A percentile compares a stretch with the other conserved stretches of the same genome.
phyloP scores from a whole-genome alignment of 2,329 filamentous ascomycete genomes.

The Thielaviopsis ethacetica region DNA sequence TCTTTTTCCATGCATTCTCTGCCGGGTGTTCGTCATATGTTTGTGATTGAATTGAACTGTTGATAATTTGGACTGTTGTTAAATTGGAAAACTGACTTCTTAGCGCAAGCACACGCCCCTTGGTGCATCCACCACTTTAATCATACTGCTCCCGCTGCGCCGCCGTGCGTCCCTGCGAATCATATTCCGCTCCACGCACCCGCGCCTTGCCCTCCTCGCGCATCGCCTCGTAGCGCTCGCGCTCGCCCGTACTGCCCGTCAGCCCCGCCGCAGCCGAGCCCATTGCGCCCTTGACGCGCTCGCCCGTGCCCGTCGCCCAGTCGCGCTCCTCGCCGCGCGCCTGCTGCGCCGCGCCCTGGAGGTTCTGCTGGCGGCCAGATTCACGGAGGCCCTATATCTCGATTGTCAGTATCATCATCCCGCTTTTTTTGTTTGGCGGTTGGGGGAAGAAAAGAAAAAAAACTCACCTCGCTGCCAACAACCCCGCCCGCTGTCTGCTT shows the following conservation, averaged over 20 bases:
- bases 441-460: background rate
- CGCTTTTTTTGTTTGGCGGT: background rate
- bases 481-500: conserved; percentile 70
- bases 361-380: conserved; percentile 61
- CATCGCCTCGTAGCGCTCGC: conserved; percentile 48
- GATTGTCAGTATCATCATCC: too few species aligned
- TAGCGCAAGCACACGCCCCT: too few species aligned
- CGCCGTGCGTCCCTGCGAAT: conserved; percentile 57
- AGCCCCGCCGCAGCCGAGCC: conserved; percentile 56
- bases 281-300: conserved; percentile 54
- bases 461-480: conserved; percentile 50
- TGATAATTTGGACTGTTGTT: too few species aligned
- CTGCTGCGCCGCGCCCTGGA: conserved; percentile 64
- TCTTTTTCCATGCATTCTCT: too few species aligned
- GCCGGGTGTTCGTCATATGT: too few species aligned
- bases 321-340: conserved; percentile 69
- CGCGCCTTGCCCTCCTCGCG: conserved; percentile 73
- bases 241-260: conserved; percentile 50
- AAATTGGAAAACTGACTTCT: too few species aligned
- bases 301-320: conserved; percentile 44
- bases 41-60: too few species aligned
- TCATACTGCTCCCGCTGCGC: conserved; percentile 16
- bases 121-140: too few species aligned
- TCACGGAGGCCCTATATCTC: conserved; percentile 42
- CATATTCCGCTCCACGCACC: conserved; percentile 68